A percentile compares a stretch with the other conserved stretches of the same genome.
Conservation (phyloP, 805 yeast species). For the Phaffomyces thermotolerans region DNA sequence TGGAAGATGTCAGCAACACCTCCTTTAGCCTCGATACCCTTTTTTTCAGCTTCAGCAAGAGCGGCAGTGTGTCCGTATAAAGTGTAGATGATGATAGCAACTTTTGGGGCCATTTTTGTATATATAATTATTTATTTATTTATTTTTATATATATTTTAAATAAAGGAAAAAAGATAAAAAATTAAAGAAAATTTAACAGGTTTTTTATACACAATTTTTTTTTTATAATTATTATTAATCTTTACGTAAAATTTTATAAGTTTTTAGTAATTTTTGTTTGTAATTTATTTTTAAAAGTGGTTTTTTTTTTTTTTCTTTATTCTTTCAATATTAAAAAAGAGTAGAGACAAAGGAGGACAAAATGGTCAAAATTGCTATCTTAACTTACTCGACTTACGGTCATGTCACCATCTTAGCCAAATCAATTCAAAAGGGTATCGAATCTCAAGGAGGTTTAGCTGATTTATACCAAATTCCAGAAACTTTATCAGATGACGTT, state of each 20-base stretch:
- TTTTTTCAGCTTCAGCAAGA: slow-evolving; percentile 59
- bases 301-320: too few relatives aligned
- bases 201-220: too few relatives aligned
- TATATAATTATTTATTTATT: background rate
- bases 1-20: slow-evolving; percentile 65
- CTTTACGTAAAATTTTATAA: background rate
- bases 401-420: slow-evolving; percentile 65
- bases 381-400: slow-evolving; percentile 79
- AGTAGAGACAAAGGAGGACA: too few relatives aligned
- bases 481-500: slow-evolving; percentile 62
- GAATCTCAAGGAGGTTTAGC: slow-evolving; percentile 60
- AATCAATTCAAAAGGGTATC: slow-evolving; percentile 61
- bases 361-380: slow-evolving; percentile 27
- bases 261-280: background rate
- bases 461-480: slow-evolving; percentile 72
- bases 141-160: background rate
- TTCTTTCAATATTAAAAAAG: too few relatives aligned
- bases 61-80: slow-evolving; percentile 69
- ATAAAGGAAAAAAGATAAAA: too few relatives aligned
- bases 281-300: too few relatives aligned
- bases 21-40: slow-evolving; percentile 64
- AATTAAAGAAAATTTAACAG: too few relatives aligned
- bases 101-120: slow-evolving; percentile 26
- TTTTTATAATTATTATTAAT: background rate
- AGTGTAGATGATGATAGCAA: slow-evolving; percentile 65